phyloP scores from a whole-genome alignment of 1,284 basidiomycete species.

The Calocybe gambosa region DNA sequence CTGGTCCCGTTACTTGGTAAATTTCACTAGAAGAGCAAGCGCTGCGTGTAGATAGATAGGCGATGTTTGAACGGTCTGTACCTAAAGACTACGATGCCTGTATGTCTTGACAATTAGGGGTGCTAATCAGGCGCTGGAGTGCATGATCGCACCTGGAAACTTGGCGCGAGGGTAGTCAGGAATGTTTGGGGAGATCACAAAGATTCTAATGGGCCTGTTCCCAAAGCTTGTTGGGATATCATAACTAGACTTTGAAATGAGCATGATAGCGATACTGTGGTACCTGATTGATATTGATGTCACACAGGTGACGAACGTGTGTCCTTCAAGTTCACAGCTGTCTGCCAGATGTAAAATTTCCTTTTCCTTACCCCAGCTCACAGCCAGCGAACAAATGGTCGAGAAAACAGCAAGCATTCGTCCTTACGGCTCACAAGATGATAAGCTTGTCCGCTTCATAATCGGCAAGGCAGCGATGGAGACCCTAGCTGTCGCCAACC shows the following conservation, averaged over 20 bases:
- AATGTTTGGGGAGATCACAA: conserved; percentile 64
- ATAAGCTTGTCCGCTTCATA: conserved; percentile 56
- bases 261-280: conserved; percentile 43
- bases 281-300: not conserved
- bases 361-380: conserved; percentile 2
- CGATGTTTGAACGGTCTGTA: conserved; percentile 15
- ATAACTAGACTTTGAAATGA: conserved; percentile 73
- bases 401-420: conserved; percentile 47
- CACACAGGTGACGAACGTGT: conserved; percentile 15
- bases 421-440: conserved; percentile 42
- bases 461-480: conserved; percentile 70
- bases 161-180: conserved; percentile 74
- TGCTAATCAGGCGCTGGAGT: not conserved
- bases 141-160: conserved; percentile 56
- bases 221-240: conserved; percentile 71
- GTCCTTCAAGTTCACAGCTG: not conserved
- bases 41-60: not conserved
- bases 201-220: conserved; percentile 71
- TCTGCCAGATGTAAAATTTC: conserved; percentile 1
- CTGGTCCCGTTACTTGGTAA: conserved; percentile 82
- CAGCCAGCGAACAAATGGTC: conserved; percentile 6
- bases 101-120: conserved; percentile 2
- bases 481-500: conserved; percentile 64
- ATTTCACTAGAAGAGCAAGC: conserved; percentile 53
- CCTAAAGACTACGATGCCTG: conserved; percentile 80